These are phyloP conservation scores for Omphalotus guepiniiformis DNA, from an alignment of 768 basidiomycete species.

Conservation along the genomic window DNA sequence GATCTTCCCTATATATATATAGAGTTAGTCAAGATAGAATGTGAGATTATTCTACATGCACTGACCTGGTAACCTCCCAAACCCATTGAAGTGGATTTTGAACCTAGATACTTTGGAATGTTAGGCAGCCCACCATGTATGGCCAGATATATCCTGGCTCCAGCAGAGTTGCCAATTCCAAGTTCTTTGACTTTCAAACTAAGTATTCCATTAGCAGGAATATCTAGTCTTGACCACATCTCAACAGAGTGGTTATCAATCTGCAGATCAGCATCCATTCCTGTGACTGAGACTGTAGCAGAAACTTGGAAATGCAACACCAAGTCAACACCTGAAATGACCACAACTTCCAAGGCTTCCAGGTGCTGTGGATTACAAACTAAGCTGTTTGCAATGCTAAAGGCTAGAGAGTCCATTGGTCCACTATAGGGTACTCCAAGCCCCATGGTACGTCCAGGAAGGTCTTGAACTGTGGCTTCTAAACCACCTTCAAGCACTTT, in stretches of 20 bases:
- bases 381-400: conserved; percentile 52
- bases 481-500: conserved; percentile 53
- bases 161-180: conserved; percentile 34
- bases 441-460: conserved; percentile 47
- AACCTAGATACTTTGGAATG: conserved; percentile 52
- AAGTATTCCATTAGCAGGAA: conserved; percentile 38
- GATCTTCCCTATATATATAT: conserved; percentile 41
- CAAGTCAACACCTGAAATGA: conserved; percentile 38
- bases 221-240: conserved; percentile 47
- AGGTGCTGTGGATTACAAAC: conserved; percentile 46
- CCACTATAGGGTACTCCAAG: conserved; percentile 61
- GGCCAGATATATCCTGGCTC: conserved; percentile 53
- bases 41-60: neutral
- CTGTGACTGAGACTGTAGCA: conserved; percentile 53
- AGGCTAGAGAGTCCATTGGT: conserved; percentile 58
- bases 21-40: conserved; percentile 6
- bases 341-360: conserved; percentile 55
- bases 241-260: conserved; percentile 33
- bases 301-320: conserved; percentile 46
- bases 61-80: conserved; percentile 56
- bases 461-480: conserved; percentile 55
- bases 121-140: conserved; percentile 58
- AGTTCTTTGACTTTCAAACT: conserved; percentile 19
- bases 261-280: conserved; percentile 38
- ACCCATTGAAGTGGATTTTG: conserved; percentile 63